These are phyloP conservation scores for Alliaria petiolata DNA, from an alignment of 345 rosid genomes.

Conservation along the genomic window DNA sequence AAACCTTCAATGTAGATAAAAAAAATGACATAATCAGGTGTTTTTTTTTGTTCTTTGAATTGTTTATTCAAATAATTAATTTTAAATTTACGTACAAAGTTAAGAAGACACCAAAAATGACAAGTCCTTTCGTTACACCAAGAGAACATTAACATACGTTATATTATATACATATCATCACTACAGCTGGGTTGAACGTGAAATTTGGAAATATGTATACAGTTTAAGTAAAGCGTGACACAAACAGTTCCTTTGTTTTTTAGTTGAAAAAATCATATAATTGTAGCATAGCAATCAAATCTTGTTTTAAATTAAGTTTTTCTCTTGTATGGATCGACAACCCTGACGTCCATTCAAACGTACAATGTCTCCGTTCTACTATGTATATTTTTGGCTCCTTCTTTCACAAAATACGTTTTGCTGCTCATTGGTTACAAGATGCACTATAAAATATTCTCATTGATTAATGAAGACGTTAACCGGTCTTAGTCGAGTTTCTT, in stretches of 20 bases:
- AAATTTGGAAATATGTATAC: neutral
- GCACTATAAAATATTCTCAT: neutral
- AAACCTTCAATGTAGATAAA: neutral
- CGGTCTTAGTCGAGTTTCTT: neutral
- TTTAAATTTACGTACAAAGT: neutral
- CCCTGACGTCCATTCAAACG: neutral
- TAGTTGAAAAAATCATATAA: neutral
- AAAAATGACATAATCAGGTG: neutral
- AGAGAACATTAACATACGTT: neutral
- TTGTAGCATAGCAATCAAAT: neutral
- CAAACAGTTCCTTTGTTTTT: neutral
- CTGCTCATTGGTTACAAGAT: neutral
- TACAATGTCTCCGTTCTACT: neutral
- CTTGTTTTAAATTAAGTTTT: neutral
- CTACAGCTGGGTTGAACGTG: neutral
- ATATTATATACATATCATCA: neutral
- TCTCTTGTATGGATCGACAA: neutral
- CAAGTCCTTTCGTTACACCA: conserved; percentile 2
- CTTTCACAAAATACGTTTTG: neutral
- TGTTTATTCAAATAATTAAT: neutral
- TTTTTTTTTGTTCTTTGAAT: neutral
- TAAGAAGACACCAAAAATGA: neutral
- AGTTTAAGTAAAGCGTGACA: neutral
- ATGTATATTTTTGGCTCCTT: neutral
- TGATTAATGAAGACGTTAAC: neutral